phyloP scores from a whole-genome alignment of 1,284 basidiomycete genomes.

The Trichosporon asahii region DNA sequence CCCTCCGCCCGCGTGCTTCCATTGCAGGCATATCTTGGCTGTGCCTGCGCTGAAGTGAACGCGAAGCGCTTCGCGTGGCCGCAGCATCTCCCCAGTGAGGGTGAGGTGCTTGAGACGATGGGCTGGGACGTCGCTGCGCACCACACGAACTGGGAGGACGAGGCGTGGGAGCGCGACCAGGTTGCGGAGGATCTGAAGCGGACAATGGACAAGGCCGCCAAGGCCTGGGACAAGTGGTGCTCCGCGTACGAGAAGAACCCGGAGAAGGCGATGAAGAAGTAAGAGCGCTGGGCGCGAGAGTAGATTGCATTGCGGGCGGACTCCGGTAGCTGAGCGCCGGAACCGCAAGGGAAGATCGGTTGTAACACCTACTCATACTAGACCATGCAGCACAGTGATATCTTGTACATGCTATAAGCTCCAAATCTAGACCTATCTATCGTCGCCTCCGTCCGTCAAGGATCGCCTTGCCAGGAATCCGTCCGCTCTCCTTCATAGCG shows the following conservation, averaged over 20 bases:
- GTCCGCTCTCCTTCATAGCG: constrained; percentile 39
- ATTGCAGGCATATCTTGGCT: constrained; percentile 16
- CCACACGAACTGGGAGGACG: constrained; percentile 29
- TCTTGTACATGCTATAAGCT: neutral
- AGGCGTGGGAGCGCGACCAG: constrained; percentile 27
- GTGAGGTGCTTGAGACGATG: constrained; percentile 20
- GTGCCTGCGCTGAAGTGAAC: constrained; percentile 12
- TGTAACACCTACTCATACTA: constrained; percentile 1
- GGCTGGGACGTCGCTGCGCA: constrained; percentile 22
- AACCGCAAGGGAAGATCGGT: neutral
- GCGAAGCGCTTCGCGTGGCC: constrained; percentile 10
- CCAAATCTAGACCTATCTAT: neutral
- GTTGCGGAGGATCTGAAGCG: constrained; percentile 21
- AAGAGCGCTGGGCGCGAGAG: neutral
- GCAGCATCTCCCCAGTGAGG: constrained; percentile 11
- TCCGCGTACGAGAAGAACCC: constrained; percentile 25
- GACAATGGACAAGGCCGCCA: constrained; percentile 26
- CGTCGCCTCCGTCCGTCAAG: constrained; percentile 33
- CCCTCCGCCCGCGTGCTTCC: constrained; percentile 9
- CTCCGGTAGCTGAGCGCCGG: neutral
- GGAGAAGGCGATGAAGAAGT: constrained; percentile 22
- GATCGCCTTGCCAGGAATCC: constrained; percentile 30
- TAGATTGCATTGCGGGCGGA: neutral
- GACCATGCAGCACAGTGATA: neutral
- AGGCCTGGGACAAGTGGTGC: constrained; percentile 25